Evolutionary conservation across 495 filamentous ascomycete species (phyloP), one percentile per base, ranked within the genome.

Genomic region (Trichocladium antarcticum): DNA sequence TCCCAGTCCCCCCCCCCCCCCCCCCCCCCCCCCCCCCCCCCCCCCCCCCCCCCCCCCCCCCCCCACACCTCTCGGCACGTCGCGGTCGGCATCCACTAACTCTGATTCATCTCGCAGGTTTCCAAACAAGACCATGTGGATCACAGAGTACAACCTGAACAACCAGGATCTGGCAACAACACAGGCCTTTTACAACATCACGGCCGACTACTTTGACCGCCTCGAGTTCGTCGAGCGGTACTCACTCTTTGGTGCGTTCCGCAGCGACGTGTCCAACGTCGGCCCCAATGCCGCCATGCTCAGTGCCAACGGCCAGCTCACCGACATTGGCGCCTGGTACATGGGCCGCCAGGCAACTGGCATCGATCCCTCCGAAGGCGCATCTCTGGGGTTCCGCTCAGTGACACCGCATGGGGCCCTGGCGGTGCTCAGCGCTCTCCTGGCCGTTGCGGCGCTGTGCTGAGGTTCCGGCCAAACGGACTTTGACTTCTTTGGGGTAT

Each of bases 241-340:
- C 59, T 80, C 79, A 11, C 80, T 81, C 54, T 90, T 89, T 55
- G 84, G 84, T 47, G 68, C 80, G 35, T 89, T 88, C 64, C 74
- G 83, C 21, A 75, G 73, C 28, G 64, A 70, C 28, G 76, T 74
- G 34, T 78, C 74, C 45, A 87, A 87, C 49, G 76, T 89, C 5
- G 83, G 83, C 0, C 72, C 80, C 7, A 83, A 84, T 45, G 75
- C 64, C 6, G 78, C 80, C 15, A 81, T 87, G 75, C 61, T 87
- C 45, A 77, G 72, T 49, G 63, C 71, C 20, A 64, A 74, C 9
- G 83, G 83, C 14, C 32, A 73, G 45, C 64, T 87, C 32, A 85
- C 83, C 32, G 77, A 85, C 58, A 83, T 87, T 47, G 83, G 83
- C n/a, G 68, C 68, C 8, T 85, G 82, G 83, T 87, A 86, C 57